Base-by-base conservation (phyloP, 495 filamentous ascomycete genomes). In the Xylaria palmicola region DNA sequence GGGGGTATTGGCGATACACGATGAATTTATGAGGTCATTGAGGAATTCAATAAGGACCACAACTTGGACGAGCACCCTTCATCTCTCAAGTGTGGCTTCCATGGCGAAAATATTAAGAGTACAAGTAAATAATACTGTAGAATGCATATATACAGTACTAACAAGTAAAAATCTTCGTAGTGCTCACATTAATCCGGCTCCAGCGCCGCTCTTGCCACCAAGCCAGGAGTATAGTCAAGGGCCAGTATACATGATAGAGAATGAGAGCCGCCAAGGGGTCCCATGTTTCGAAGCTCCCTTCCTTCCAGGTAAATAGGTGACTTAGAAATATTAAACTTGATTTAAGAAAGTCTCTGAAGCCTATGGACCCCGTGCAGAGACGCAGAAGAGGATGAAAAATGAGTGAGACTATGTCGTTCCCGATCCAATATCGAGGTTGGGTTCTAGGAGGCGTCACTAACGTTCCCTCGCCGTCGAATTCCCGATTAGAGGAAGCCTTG, bases 231-330 rank as follows among this genome's bases (percentile, higher is more conserved):
- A 86, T 82, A 61, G 73, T 68, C 27, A 71, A 63, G n/a, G 84
- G 86, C 83, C 81, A 87, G 68, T 84, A 88, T 1, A 83, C 74
- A 56, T 85, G 83, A 68, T 86, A 87, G 3, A 86, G 68, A 71
- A 77, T 77, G 73, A 80, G 82, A 44, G 73, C 78, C 0, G 86
- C 86, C 62, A 81, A 48, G 12, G 86, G 86, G 72, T 88, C 86
- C 84, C 83, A 86, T 20, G 74, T 26, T 65, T 81, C 80, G 60
- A 75, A 88, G 3, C 75, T 82, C 4, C 83, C 86, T 29, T 89
- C 86, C 57, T 79, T 83, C 85, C 86, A 88, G 13, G 65, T 72
- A 0, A 80, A 19, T 0, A 86, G 6, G 68, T 85, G 85, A 9
- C 68, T 52, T 15, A 72, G 27, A 55, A 83, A 77, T 4, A 64